Percentiles rank a stretch among this genome's conserved stretches.
These are phyloP conservation scores for Blastocystis sp. DNA, from an alignment of 352 stramenopile genomes.

Conservation along the genomic window DNA sequence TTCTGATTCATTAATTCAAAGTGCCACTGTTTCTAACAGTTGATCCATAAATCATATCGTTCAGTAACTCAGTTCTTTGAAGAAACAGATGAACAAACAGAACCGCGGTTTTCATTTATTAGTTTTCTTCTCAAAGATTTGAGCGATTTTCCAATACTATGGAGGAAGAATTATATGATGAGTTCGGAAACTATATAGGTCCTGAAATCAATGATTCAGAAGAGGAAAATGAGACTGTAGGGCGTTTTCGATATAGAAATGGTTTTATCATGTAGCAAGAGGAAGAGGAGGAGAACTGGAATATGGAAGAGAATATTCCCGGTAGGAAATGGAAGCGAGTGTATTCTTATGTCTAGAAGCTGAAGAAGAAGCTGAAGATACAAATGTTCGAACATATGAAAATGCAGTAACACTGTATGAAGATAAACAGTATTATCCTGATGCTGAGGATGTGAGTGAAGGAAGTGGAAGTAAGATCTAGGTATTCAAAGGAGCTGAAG, in stretches of 20 bases:
- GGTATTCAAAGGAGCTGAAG: constrained; percentile 78
- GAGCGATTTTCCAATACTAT: constrained; percentile 66
- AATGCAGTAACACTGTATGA: constrained; percentile 94
- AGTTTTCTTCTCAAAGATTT: not conserved
- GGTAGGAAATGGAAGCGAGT: not conserved
- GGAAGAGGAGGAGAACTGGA: constrained; percentile 72
- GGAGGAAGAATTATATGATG: constrained; percentile 94
- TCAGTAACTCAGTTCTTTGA: too few species aligned
- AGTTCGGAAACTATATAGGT: constrained; percentile 99
- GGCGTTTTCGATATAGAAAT: not conserved
- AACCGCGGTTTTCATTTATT: not conserved
- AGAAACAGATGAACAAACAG: not conserved
- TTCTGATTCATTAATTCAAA: too few species aligned
- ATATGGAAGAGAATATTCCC: constrained; percentile 56
- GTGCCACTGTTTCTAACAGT: too few species aligned
- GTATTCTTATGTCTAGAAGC: constrained; percentile 20
- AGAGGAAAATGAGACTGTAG: constrained; percentile 64
- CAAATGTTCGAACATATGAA: constrained; percentile 61
- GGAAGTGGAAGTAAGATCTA: not conserved
- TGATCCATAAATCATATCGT: too few species aligned
- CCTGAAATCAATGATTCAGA: constrained; percentile 80
- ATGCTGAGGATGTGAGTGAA: constrained; percentile 80
- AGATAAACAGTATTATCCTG: constrained; percentile 98
- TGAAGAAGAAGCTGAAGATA: constrained; percentile 54
- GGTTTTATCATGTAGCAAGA: constrained; percentile 54